These are phyloP conservation scores for Paecilomyces sp. DNA, from an alignment of 2,329 filamentous ascomycete species.

Conservation along the genomic window DNA sequence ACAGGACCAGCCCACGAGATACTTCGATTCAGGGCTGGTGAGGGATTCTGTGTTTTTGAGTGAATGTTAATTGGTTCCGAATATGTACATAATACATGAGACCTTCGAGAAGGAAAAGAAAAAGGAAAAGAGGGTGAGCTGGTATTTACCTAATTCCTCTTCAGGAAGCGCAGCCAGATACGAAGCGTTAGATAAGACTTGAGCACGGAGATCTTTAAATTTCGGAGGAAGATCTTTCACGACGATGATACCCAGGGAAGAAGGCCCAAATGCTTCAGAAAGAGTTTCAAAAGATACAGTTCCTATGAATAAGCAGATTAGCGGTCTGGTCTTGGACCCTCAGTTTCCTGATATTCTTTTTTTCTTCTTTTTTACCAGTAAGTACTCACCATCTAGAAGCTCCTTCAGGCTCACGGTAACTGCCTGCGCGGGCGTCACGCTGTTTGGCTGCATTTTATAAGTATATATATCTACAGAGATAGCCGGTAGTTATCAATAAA, in stretches of 20 bases:
- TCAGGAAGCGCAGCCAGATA: conserved; percentile 76
- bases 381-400: conserved; percentile 38
- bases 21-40: conserved; percentile 44
- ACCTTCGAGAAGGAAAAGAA: conserved; percentile 5
- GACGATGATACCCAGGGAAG: conserved; percentile 86
- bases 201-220: conserved; percentile 65
- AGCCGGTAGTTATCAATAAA: not conserved
- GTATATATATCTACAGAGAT: not conserved
- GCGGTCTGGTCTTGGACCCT: not conserved
- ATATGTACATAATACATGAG: not conserved
- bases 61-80: not conserved
- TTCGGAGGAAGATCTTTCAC: conserved; percentile 73
- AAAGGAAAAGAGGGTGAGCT: not conserved
- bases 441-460: conserved; percentile 3
- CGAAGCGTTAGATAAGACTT: conserved; percentile 76
- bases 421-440: conserved; percentile 25
- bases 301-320: conserved; percentile 15
- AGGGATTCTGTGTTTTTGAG: conserved; percentile 26
- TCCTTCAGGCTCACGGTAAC: conserved; percentile 44
- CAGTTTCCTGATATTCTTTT: not conserved
- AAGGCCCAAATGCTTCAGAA: conserved; percentile 73
- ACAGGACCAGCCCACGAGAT: conserved; percentile 58
- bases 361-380: not conserved
- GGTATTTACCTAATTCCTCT: conserved; percentile 58
- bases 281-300: conserved; percentile 37